Base-by-base conservation (phyloP, 495 filamentous ascomycete species). In the Hyphodiscus hymeniophilus region DNA sequence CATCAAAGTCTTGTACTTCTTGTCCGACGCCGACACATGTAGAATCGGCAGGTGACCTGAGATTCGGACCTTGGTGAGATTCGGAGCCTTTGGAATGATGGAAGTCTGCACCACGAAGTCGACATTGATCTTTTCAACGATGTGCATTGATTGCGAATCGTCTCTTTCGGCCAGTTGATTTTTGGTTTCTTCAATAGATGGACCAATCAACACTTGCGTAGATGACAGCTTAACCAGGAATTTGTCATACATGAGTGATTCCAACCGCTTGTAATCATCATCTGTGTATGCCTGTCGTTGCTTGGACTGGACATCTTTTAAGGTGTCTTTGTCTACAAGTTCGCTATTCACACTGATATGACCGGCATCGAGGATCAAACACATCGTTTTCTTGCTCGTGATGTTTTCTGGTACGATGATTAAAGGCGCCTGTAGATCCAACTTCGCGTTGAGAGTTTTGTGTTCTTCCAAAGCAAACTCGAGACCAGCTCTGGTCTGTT, bases 391-490 rank as follows among this genome's bases (percentile, higher is more conserved):
- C 54, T 84, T 74, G 46, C 81, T 73, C 2, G 84, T 91, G 54
- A 96, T 89, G 54, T 82, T 94, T 58, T 97, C 88, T 0, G 92
- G 92, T 16, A 98, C 79, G 52, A 98, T 97, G 57, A 98, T 95
- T 13, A 98, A 72, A 32, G 92, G 92, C 5, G 92, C 92, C 60
- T 94, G 89, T 8, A 98, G 79, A 67, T 98, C 94, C 38, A 98
- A 74, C 55, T 95, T 89, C 3, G 89, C 89, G 62, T 97, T 94
- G 48, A 98, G 80, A 12, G 92, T 97, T 72, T 96, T 97, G 66
- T 98, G 92, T 60, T 97, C 94, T 62, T 95, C 80, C 22, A 98
- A 72, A 17, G 92, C 94, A 67, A 94, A 98, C 61, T 97, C 89
- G 24, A 98, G 73, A 10, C 92, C 92, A 43, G 92, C 91, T 60